Base-by-base conservation (phyloP, 2,329 filamentous ascomycete genomes). In the Curvularia hawaiiensis region DNA sequence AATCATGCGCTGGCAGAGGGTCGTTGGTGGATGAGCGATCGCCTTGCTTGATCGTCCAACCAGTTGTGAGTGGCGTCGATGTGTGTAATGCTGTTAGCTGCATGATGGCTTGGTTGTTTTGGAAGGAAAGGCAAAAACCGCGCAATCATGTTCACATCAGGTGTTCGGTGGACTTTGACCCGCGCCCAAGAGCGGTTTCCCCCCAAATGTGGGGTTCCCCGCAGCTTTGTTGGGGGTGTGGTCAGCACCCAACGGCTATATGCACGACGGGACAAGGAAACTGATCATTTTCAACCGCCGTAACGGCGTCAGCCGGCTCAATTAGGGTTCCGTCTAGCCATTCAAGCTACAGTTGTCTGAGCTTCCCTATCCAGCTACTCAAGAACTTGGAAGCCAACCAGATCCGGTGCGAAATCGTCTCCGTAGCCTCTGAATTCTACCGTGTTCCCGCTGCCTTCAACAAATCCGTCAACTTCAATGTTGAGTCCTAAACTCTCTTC, bases 11-110 rank as follows among this genome's bases (percentile, higher is more conserved):
- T 4, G 79, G 71, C 20, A 80, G 64, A 76, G 77, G 81, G 14
- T 67, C 66, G 47, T 70, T 60, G 22, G 77, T 68, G 8, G 74
- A 69, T 3, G 65, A 60, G 48, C 78, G 73, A 55, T 77, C 73
- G n/a, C 77, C 75, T 63, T 80, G 77, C 70, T 78, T 82, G 73
- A 82, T 79, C 18, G 69, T 58, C 80, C 79, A 81, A 35, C 76
- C 77, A 3, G 31, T 53, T 10, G 26, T 47, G 12, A 64, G 53
- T 10, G 50, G 28, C 16, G 38, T 53, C 6, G 60, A 59, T 18
- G 28, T 58, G n/a, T 52, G 47, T n/a, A 40, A 35, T 30, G 44
- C 6, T 24, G 22, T 24, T 31, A 24, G 22, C 22, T 47, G 3
- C 43, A 41, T 51, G 0, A 12, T 39, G 16, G 39, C 9, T 6